phyloP scores from a whole-genome alignment of 208 protist genomes.

The Acanthamoeba lugdunensis region DNA sequence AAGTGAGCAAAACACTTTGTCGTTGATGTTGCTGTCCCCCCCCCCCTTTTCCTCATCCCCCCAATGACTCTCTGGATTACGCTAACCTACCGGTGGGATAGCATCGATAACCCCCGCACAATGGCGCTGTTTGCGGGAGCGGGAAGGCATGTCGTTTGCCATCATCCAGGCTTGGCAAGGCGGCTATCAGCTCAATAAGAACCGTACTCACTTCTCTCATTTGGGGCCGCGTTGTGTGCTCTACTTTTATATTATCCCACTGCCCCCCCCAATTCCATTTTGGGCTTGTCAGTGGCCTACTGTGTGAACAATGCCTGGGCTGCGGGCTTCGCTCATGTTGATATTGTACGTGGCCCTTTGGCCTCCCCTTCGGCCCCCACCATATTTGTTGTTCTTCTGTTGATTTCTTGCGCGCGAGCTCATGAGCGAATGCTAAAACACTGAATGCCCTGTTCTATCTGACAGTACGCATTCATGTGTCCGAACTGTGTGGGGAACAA shows the following conservation, averaged over 20 bases:
- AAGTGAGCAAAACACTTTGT: too few species aligned
- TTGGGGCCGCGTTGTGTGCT: too few species aligned
- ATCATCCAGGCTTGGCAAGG: slow-evolving; percentile 29
- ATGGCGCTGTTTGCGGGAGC: neutral
- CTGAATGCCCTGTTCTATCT: too few species aligned
- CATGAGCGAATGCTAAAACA: neutral
- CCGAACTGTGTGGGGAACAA: slow-evolving; percentile 29
- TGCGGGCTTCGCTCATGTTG: slow-evolving; percentile 34
- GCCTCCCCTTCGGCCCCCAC: too few species aligned
- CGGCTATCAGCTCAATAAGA: slow-evolving; percentile 17
- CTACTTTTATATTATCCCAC: too few species aligned
- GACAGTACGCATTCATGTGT: slow-evolving; percentile 28
- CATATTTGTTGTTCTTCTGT: too few species aligned
- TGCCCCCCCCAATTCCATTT: too few species aligned
- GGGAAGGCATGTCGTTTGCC: slow-evolving; percentile 13
- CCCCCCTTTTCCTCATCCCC: too few species aligned
- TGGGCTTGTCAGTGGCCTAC: slow-evolving; percentile 1
- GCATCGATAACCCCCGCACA: neutral
- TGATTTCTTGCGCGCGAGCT: neutral
- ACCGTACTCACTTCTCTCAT: neutral
- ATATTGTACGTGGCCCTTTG: neutral
- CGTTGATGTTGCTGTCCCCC: too few species aligned
- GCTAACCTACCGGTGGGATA: too few species aligned
- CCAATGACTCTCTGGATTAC: too few species aligned
- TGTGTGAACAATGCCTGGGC: slow-evolving; percentile 24